These are phyloP conservation scores for Turnera subulata DNA, from an alignment of 345 rosid species.

Conservation along the genomic window DNA sequence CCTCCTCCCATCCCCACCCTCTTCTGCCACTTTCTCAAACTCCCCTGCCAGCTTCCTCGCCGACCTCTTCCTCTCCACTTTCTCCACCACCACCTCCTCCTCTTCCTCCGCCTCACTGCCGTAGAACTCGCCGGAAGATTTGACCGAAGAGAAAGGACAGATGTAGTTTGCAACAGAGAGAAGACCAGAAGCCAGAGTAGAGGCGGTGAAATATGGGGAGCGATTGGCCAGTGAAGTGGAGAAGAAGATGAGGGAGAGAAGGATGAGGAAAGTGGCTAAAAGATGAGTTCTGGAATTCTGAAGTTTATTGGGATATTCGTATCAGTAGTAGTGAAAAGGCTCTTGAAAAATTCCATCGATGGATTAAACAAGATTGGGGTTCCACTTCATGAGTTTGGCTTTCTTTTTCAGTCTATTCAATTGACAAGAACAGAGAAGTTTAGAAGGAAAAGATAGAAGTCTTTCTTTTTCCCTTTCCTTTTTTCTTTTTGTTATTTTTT, in stretches of 20 bases:
- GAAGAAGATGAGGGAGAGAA: constrained; percentile 45
- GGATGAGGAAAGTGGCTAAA: constrained; percentile 30
- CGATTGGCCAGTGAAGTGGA: constrained; percentile 42
- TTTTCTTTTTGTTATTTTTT: no score
- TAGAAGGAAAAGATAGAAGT: no score
- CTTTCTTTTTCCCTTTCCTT: no score
- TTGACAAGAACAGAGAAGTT: no score
- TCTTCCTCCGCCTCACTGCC: constrained; percentile 24
- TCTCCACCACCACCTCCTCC: not conserved
- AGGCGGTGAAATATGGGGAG: constrained; percentile 26
- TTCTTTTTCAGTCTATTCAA: no score
- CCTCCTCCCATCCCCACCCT: constrained; percentile 10
- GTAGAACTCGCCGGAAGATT: no score
- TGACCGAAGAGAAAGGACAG: constrained; percentile 38
- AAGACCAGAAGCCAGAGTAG: constrained; percentile 45
- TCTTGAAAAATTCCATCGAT: not conserved
- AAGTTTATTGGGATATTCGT: constrained; percentile 18
- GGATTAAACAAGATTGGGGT: no score
- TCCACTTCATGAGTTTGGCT: no score
- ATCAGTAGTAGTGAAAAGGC: constrained; percentile 9
- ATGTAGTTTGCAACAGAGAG: constrained; percentile 44
- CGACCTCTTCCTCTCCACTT: constrained; percentile 23
- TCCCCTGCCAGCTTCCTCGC: constrained; percentile 63
- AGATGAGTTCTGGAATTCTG: constrained; percentile 29
- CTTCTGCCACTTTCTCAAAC: constrained; percentile 59